phyloP scores from a whole-genome alignment of 2,329 filamentous ascomycete genomes.

The Neopestalotiopsis sp. region DNA sequence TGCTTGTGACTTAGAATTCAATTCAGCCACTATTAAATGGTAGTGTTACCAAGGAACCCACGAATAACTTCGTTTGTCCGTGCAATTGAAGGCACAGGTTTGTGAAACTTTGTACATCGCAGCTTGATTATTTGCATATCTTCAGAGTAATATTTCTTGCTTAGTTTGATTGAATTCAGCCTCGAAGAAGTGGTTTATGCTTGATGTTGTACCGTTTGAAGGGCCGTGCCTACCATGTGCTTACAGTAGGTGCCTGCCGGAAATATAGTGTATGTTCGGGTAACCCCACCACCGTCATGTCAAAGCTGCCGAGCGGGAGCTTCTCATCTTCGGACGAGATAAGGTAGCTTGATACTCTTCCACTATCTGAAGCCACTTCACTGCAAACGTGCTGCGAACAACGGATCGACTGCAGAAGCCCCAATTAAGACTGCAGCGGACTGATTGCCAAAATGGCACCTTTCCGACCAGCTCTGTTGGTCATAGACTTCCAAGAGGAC shows the following conservation, averaged over 20 bases:
- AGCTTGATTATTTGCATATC: too few relatives aligned
- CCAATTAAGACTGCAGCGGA: not conserved
- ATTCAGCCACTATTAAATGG: too few relatives aligned
- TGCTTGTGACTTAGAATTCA: too few relatives aligned
- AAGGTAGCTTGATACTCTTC: not conserved
- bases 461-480: conserved; percentile 62
- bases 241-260: too few relatives aligned
- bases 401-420: not conserved
- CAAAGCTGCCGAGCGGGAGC: not conserved
- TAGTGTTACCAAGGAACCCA: too few relatives aligned
- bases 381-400: not conserved
- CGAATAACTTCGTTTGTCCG: not conserved
- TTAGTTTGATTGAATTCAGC: too few relatives aligned
- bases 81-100: not conserved
- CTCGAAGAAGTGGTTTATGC: too few relatives aligned
- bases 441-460: conserved; percentile 10
- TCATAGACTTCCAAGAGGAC: conserved; percentile 93
- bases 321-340: not conserved
- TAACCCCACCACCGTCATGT: not conserved
- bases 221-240: too few relatives aligned
- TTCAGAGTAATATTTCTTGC: too few relatives aligned
- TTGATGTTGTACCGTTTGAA: too few relatives aligned
- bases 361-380: not conserved
- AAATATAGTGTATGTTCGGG: too few relatives aligned
- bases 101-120: not conserved